A percentile compares a stretch with the other conserved stretches of the same genome.
These are phyloP conservation scores for Cruciata laevipes DNA, from an alignment of 257 asterid species.

Conservation along the genomic window DNA sequence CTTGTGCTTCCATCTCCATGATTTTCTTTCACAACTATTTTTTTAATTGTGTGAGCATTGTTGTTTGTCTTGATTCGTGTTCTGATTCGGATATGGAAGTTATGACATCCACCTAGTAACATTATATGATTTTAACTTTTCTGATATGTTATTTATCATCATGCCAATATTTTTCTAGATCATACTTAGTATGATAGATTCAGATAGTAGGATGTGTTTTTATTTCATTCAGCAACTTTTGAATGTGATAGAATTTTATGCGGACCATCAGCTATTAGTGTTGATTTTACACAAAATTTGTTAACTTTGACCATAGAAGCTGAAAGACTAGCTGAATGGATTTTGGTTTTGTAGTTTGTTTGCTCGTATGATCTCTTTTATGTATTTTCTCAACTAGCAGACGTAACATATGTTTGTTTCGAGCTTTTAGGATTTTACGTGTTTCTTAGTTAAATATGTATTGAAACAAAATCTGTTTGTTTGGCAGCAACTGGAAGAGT, in stretches of 20 bases:
- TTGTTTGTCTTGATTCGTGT: not conserved
- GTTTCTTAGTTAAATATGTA: not conserved
- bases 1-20: not conserved
- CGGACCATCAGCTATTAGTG: not conserved
- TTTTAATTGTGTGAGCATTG: not conserved
- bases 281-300: not conserved
- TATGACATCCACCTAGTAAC: not conserved
- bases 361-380: not conserved
- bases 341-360: not conserved
- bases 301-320: not conserved
- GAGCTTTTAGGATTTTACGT: not conserved
- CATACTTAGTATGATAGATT: not conserved
- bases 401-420: not conserved
- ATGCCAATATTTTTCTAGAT: not conserved
- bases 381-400: not conserved
- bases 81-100: not conserved
- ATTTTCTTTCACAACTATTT: not conserved
- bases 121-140: not conserved
- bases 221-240: not conserved
- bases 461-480: not conserved
- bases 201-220: not conserved
- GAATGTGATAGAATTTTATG: not conserved
- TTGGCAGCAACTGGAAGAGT: conserved; percentile 87
- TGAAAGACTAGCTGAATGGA: not conserved
- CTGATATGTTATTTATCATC: not conserved